Conservation (phyloP, 2,329 filamentous ascomycete genomes). For the Scytalidium sp. region DNA sequence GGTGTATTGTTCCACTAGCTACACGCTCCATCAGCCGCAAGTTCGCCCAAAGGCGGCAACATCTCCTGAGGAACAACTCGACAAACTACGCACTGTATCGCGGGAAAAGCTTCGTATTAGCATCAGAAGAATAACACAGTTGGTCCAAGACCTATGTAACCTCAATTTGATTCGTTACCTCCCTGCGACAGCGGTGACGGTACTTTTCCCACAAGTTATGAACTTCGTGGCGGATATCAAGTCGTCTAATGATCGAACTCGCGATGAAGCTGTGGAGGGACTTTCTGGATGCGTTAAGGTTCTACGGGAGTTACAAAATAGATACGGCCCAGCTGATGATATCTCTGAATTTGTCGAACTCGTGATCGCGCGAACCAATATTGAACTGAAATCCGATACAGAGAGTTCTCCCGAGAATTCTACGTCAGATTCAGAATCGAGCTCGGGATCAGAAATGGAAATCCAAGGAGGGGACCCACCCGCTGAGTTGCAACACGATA, state of each 20-base stretch:
- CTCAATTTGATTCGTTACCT: constrained; percentile 73
- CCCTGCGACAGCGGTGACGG: constrained; percentile 82
- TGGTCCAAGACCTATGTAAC: constrained; percentile 72
- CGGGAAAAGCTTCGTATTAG: constrained; percentile 76
- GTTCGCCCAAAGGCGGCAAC: constrained; percentile 20
- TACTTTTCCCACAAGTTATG: constrained; percentile 84
- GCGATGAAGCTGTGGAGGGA: constrained; percentile 69
- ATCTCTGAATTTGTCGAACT: constrained; percentile 86
- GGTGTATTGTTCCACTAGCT: constrained; percentile 86
- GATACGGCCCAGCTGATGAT: constrained; percentile 86
- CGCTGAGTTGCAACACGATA: too few relatives aligned
- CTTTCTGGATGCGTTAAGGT: constrained; percentile 90
- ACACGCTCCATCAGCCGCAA: constrained; percentile 71
- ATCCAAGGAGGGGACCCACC: too few relatives aligned
- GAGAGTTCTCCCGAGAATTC: too few relatives aligned
- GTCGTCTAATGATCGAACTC: constrained; percentile 68
- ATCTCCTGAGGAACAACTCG: constrained; percentile 34
- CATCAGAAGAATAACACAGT: constrained; percentile 77
- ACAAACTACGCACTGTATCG: constrained; percentile 64
- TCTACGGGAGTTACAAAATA: constrained; percentile 78
- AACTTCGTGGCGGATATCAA: constrained; percentile 89
- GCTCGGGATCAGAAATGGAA: too few relatives aligned
- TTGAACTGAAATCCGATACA: constrained; percentile 32
- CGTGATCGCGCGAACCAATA: constrained; percentile 78
- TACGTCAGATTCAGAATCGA: too few relatives aligned